Base-by-base conservation (phyloP, 2,329 filamentous ascomycete species). In the Trichoderma sp. region DNA sequence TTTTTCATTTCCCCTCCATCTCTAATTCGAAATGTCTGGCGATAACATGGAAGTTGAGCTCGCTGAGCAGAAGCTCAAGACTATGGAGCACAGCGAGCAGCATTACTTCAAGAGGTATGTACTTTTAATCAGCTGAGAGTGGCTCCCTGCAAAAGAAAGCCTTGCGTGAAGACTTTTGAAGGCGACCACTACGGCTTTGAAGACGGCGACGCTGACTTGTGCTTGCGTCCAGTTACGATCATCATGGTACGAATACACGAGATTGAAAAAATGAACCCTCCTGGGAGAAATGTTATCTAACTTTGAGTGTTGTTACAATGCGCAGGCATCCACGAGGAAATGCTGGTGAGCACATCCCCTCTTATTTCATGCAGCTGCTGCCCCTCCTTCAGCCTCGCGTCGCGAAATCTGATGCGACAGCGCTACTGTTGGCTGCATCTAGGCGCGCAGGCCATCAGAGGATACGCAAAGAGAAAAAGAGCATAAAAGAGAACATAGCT, bases 71-170 rank as follows among this genome's bases (percentile, higher is more conserved):
- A 83, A 84, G 81, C 86, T 92, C 81, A 89, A 90, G 79, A 80
- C 83, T 75, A 90, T 97, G 87, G 91, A 92, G 79, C 94, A 97
- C 84, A 96, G 94, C 73, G 96, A 99, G 86, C 94, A 96, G 81
- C 96, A 98, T 82, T 99, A 98, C 86, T 98, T 98, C 85, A 98
- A 97, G 84, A 97, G 94, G 94, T 96, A 70, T 72, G 75, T 79
- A 70, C 68, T 66, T 14, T 8, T 7, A 32, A 49, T 26, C 26
- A 10, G 37, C 2, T 43, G 26, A 16, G 30, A n/a, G 13, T 32
- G 7, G 26, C 2, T 43, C n/a, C 7, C 16, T 4, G 14, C 39
- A 34, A 28, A 32, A 28, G 43, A 26, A 6, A 26, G 21, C 34
- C 5, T 26, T 18, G 24, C 32, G 4, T 39, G 39, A 18, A 43